phyloP scores from a whole-genome alignment of 345 rosid genomes.

The Arabis alpina region DNA sequence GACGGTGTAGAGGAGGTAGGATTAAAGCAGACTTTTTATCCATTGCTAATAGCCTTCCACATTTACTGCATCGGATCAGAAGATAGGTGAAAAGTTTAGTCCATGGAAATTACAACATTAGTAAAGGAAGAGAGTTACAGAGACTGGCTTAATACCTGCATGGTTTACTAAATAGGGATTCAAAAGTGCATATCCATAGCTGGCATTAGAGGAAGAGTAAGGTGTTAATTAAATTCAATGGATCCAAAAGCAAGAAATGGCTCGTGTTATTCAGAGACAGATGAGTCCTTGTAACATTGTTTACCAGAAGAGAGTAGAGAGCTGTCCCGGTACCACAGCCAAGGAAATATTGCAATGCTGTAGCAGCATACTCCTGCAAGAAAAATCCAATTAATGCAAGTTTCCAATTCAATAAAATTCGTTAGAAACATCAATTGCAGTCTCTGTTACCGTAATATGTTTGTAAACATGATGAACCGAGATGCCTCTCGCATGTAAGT shows the following conservation, averaged over 20 bases:
- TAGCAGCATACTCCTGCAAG: constrained; percentile 78
- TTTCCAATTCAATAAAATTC: constrained; percentile 26
- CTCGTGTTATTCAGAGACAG: constrained; percentile 23
- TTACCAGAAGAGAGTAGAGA: constrained; percentile 74
- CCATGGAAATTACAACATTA: neutral
- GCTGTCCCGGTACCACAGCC: constrained; percentile 62
- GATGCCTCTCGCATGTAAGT: constrained; percentile 76
- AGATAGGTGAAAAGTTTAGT: constrained; percentile 21
- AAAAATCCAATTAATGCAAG: constrained; percentile 19
- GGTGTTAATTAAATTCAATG: constrained; percentile 5
- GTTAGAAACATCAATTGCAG: neutral
- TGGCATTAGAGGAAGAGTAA: constrained; percentile 40
- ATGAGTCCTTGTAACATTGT: constrained; percentile 9
- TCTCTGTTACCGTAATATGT: constrained; percentile 66
- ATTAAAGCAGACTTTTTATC: constrained; percentile 64
- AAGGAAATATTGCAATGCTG: constrained; percentile 77
- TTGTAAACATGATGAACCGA: constrained; percentile 72
- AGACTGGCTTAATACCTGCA: constrained; percentile 60
- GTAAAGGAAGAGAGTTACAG: constrained; percentile 3
- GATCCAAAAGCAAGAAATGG: constrained; percentile 26
- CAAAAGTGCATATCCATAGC: constrained; percentile 91
- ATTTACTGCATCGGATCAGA: constrained; percentile 57
- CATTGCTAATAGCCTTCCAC: constrained; percentile 72
- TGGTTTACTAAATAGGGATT: constrained; percentile 64
- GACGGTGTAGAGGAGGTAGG: constrained; percentile 61